phyloP scores from a whole-genome alignment of 345 rosid genomes.

The Syzygium oleosum region DNA sequence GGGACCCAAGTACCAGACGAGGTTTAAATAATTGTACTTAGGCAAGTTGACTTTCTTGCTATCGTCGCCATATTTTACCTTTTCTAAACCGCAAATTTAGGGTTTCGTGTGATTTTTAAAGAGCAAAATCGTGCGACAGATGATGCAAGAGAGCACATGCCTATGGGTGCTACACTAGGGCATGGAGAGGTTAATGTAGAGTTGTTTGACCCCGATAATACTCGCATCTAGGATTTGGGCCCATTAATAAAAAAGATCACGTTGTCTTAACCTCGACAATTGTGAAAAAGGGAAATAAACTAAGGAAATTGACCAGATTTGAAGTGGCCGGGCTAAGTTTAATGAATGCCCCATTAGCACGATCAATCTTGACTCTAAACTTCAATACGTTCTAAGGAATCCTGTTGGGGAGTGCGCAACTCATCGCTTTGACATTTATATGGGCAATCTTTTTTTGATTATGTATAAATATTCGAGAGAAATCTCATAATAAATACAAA shows the following conservation, averaged over 20 bases:
- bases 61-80: not conserved
- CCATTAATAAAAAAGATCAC: not conserved
- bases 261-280: not conserved
- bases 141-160: not conserved
- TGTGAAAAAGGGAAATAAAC: not conserved
- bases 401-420: not conserved
- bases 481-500: not conserved
- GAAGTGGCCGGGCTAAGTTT: not conserved
- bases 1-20: not conserved
- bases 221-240: not conserved
- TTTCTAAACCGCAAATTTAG: not conserved
- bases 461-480: not conserved
- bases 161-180: not conserved
- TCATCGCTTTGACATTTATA: not conserved
- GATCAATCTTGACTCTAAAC: not conserved
- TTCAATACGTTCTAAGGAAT: not conserved
- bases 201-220: not conserved
- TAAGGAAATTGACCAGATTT: not conserved
- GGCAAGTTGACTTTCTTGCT: not conserved
- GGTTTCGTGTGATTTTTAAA: not conserved
- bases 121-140: not conserved
- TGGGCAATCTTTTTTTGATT: not conserved
- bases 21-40: not conserved
- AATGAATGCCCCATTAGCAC: not conserved
- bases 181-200: not conserved